These are phyloP conservation scores for Hypoxylon rickii DNA, from an alignment of 495 filamentous ascomycete species.

Conservation along the genomic window DNA sequence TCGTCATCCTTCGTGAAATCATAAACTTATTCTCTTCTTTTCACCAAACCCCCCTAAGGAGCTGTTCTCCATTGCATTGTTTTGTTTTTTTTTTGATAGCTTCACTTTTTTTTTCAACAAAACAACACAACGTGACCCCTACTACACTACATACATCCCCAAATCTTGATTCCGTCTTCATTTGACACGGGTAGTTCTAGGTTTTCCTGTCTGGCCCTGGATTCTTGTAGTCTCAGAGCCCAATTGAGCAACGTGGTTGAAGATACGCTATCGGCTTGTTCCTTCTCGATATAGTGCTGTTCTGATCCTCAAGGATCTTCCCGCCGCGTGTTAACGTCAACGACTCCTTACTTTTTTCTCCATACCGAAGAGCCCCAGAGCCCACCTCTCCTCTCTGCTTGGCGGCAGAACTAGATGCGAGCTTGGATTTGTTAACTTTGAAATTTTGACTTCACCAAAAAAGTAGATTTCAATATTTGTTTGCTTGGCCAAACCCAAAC, in stretches of 20 bases:
- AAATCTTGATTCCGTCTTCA: background rate
- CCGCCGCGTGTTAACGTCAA: conserved; percentile 2
- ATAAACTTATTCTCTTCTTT: background rate
- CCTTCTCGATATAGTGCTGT: too few species aligned
- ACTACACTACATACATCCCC: background rate
- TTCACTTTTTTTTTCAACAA: too few species aligned
- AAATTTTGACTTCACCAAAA: conserved; percentile 1
- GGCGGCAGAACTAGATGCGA: conserved; percentile 3
- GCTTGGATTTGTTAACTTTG: background rate
- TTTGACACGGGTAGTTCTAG: too few species aligned
- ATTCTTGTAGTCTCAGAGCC: too few species aligned
- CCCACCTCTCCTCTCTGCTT: background rate
- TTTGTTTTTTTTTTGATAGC: background rate
- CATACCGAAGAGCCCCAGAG: too few species aligned
- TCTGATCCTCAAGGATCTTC: background rate
- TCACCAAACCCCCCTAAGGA: too few species aligned
- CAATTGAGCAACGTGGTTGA: too few species aligned
- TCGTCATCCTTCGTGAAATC: conserved; percentile 9
- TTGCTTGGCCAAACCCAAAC: conserved; percentile 11
- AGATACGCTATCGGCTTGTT: too few species aligned
- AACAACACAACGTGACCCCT: too few species aligned
- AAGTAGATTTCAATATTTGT: background rate
- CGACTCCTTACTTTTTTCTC: conserved; percentile 2
- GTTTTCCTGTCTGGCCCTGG: too few species aligned
- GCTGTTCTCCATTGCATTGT: too few species aligned